A percentile compares a stretch with the other conserved stretches of the same genome.
phyloP scores from a whole-genome alignment of 2,329 filamentous ascomycete genomes.

The Paraconiothyrium brasiliense region DNA sequence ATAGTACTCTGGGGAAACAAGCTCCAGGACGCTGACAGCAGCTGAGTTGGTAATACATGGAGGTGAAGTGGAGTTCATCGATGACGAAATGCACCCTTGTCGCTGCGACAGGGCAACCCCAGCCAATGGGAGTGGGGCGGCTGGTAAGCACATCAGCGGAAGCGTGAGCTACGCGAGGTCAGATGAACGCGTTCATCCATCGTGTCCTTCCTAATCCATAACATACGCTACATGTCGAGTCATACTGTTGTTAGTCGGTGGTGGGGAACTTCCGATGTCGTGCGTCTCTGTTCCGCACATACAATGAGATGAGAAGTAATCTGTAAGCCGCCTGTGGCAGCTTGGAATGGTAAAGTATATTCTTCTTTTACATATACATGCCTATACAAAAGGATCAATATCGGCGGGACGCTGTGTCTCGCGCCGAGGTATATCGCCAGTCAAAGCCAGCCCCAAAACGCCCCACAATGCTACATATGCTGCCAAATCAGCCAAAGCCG shows the following conservation, averaged over 20 bases:
- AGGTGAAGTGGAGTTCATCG: conserved; percentile 6
- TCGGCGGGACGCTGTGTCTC: conserved; percentile 1
- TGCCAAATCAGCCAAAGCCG: neutral
- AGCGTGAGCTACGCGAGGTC: conserved; percentile 2
- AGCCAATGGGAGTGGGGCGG: conserved; percentile 2
- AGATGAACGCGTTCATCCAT: neutral
- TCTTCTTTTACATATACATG: conserved; percentile 5
- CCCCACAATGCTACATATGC: conserved; percentile 10
- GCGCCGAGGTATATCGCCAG: conserved; percentile 14
- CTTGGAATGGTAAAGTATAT: neutral
- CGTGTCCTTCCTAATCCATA: neutral
- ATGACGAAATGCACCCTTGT: conserved; percentile 13
- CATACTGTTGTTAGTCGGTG: neutral
- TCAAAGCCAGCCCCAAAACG: conserved; percentile 4
- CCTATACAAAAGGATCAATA: conserved; percentile 7
- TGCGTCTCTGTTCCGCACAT: neutral
- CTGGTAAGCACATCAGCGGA: neutral
- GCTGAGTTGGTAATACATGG: conserved; percentile 5
- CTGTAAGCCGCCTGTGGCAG: neutral
- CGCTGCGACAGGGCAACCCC: neutral
- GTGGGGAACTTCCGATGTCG: neutral
- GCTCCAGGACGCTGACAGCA: neutral
- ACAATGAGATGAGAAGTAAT: neutral
- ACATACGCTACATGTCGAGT: neutral
- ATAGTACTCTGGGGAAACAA: neutral